Conservation (phyloP, 2,329 filamentous ascomycete species). For the Bimuria novae-zelandiae region DNA sequence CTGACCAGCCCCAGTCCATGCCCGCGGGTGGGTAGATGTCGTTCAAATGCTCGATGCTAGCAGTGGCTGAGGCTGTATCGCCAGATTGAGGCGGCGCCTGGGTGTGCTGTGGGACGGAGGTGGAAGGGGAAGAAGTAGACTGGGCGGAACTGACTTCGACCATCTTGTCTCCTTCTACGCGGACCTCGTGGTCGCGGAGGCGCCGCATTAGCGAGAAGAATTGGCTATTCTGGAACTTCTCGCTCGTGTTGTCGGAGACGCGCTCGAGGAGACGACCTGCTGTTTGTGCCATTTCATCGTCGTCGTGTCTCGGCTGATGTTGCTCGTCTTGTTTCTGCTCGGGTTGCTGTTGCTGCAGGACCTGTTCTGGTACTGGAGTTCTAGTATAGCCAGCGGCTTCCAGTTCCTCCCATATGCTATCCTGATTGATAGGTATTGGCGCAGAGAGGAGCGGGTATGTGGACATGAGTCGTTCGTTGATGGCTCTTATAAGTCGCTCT, state of each 20-base stretch:
- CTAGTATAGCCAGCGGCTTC: slow-evolving; percentile 37
- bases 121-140: slow-evolving; percentile 13
- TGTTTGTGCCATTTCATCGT: slow-evolving; percentile 72
- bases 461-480: slow-evolving; percentile 45
- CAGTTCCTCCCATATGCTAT: slow-evolving; percentile 36
- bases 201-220: slow-evolving; percentile 79
- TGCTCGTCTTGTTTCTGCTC: slow-evolving; percentile 39
- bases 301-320: slow-evolving; percentile 47
- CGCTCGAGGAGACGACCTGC: slow-evolving; percentile 72
- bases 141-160: slow-evolving; percentile 54
- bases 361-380: slow-evolving; percentile 21
- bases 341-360: slow-evolving; percentile 33
- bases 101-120: background rate
- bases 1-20: slow-evolving; percentile 1
- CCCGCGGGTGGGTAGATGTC: background rate
- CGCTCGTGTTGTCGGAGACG: slow-evolving; percentile 68
- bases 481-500: slow-evolving; percentile 32
- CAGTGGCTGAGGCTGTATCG: background rate
- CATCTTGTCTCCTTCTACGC: slow-evolving; percentile 71
- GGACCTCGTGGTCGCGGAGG: slow-evolving; percentile 72
- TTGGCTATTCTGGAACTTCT: slow-evolving; percentile 78
- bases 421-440: slow-evolving; percentile 25
- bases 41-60: background rate
- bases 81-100: background rate
- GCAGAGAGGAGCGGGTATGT: slow-evolving; percentile 35